phyloP scores from a whole-genome alignment of 768 basidiomycete species.

The Amanita subjunquillea region DNA sequence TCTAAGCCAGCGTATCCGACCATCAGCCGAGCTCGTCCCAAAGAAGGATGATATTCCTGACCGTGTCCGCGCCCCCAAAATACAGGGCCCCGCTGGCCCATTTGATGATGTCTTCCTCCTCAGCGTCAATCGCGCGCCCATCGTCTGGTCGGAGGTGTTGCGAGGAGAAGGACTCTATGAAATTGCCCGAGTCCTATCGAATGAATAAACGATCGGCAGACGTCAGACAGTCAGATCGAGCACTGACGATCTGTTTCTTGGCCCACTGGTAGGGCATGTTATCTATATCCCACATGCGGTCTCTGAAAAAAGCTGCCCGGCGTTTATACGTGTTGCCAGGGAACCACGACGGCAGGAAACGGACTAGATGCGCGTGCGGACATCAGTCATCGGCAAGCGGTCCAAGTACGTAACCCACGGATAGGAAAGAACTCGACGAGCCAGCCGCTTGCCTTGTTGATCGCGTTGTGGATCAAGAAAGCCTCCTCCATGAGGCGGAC shows the following conservation, averaged over 20 bases:
- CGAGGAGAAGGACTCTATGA: slow-evolving; percentile 2
- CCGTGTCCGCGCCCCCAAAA: slow-evolving; percentile 30
- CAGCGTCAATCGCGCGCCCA: slow-evolving; percentile 12
- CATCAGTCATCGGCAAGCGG: background rate
- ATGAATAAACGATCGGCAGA: background rate
- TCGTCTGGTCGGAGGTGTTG: slow-evolving; percentile 11
- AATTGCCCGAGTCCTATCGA: background rate
- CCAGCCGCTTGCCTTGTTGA: slow-evolving; percentile 23
- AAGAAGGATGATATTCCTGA: slow-evolving; percentile 5
- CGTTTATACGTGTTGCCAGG: slow-evolving; percentile 32
- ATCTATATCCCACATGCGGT: slow-evolving; percentile 13
- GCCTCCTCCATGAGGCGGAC: slow-evolving; percentile 21
- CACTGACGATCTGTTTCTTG: slow-evolving; percentile 18
- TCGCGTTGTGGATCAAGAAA: slow-evolving; percentile 13
- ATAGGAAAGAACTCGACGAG: slow-evolving; percentile 29
- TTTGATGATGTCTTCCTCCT: slow-evolving; percentile 18
- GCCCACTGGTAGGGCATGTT: slow-evolving; percentile 21
- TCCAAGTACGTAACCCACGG: slow-evolving; percentile 14
- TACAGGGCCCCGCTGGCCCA: slow-evolving; percentile 20
- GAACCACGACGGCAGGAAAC: slow-evolving; percentile 30
- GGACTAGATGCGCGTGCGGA: slow-evolving; percentile 16
- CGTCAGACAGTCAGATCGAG: background rate
- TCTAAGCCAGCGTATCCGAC: slow-evolving; percentile 12
- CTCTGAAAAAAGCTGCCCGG: slow-evolving; percentile 10
- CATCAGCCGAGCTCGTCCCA: background rate